These are phyloP conservation scores for Trebouxia sp. DNA, from an alignment of 139 green algal genomes.

Conservation along the genomic window DNA sequence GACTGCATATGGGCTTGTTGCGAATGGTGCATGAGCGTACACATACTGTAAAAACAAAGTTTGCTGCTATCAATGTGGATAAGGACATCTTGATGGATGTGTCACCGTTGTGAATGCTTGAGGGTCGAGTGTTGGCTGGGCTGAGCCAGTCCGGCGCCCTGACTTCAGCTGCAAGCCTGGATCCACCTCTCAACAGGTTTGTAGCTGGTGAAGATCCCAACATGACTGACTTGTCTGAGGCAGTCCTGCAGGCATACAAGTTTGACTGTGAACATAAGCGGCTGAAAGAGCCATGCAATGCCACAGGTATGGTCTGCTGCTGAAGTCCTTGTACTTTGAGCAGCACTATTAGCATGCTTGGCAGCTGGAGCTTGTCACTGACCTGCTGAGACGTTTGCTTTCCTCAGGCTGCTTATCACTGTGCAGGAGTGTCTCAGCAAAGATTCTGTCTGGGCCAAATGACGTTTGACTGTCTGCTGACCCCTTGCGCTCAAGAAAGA, in stretches of 20 bases:
- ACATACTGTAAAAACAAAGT: no score
- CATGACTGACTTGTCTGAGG: background rate
- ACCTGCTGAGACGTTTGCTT: background rate
- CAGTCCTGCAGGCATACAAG: no score
- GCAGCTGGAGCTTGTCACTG: background rate
- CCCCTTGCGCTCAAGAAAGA: background rate
- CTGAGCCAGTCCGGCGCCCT: constrained; percentile 13
- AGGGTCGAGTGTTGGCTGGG: background rate
- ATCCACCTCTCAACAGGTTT: background rate
- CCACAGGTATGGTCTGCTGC: no score
- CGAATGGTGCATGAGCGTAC: no score
- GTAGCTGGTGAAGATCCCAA: background rate
- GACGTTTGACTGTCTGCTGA: background rate
- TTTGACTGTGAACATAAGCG: no score
- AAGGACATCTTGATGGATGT: no score
- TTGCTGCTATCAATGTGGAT: no score
- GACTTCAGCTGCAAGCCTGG: constrained; percentile 11
- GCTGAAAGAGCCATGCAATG: no score
- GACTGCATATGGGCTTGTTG: no score
- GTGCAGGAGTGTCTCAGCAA: background rate
- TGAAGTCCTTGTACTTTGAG: no score
- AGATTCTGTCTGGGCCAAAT: background rate
- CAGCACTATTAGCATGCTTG: no score
- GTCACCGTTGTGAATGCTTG: constrained; percentile 3
- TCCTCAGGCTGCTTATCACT: background rate